phyloP scores from a whole-genome alignment of 1,284 basidiomycete genomes.

The Heterobasidion occidentale region DNA sequence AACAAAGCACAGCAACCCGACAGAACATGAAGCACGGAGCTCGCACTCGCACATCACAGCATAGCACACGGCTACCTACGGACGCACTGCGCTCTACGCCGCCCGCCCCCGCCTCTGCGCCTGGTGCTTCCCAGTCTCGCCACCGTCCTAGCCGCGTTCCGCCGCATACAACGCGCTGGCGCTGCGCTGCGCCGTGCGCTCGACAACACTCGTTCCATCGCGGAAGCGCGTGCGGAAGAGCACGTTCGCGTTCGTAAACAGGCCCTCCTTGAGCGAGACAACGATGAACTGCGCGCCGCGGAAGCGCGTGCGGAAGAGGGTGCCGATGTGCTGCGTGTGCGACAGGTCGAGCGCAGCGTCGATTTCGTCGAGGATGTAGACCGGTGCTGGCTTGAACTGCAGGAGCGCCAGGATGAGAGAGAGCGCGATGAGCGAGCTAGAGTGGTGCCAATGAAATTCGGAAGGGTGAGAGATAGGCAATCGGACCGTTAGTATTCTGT shows the following conservation, averaged over 20 bases:
- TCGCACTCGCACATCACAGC: too few relatives aligned
- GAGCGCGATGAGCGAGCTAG: constrained; percentile 89
- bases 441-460: background rate
- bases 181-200: constrained; percentile 64
- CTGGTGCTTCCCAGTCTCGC: background rate
- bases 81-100: background rate
- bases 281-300: constrained; percentile 98
- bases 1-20: background rate
- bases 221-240: constrained; percentile 90
- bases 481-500: background rate
- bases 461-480: background rate
- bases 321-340: constrained; percentile 96
- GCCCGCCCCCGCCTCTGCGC: background rate
- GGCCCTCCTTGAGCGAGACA: constrained; percentile 93
- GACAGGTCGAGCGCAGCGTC: constrained; percentile 94
- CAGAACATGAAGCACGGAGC: too few relatives aligned
- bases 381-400: constrained; percentile 98
- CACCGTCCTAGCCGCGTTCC: background rate
- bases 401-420: constrained; percentile 97
- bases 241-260: constrained; percentile 98
- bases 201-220: constrained; percentile 88
- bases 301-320: constrained; percentile 95
- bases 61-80: too few relatives aligned
- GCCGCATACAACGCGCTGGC: constrained; percentile 31
- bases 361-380: constrained; percentile 99